These are phyloP conservation scores for Lactarius tabidus DNA, from an alignment of 768 basidiomycete genomes.

Conservation along the genomic window DNA sequence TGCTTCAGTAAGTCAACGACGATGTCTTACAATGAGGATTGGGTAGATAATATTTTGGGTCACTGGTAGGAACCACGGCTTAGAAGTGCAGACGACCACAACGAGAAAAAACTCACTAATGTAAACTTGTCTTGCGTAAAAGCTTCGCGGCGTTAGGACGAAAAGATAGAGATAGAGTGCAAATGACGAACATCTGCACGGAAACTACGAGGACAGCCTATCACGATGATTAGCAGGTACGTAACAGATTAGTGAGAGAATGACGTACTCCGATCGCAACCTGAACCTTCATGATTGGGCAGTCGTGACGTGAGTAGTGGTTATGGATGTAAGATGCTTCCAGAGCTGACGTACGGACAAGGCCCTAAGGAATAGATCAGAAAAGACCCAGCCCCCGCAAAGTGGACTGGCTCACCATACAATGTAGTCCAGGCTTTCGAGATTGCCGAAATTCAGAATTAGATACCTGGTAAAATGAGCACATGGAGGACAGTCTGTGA, in stretches of 20 bases:
- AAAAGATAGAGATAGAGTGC: background rate
- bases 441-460: background rate
- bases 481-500: background rate
- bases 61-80: background rate
- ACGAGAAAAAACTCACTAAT: background rate
- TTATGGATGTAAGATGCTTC: background rate
- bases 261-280: background rate
- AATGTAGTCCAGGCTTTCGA: background rate
- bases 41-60: background rate
- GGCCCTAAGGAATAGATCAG: background rate
- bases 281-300: background rate
- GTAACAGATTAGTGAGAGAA: background rate
- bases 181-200: background rate
- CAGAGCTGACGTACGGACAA: background rate
- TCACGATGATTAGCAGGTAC: background rate
- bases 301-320: background rate
- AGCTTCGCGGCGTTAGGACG: background rate
- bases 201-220: background rate
- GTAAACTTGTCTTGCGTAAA: background rate
- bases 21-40: background rate
- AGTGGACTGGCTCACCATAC: background rate
- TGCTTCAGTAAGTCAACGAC: background rate
- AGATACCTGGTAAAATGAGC: background rate
- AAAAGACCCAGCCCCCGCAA: background rate
- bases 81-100: background rate